Evolutionary conservation across 208 protist species (phyloP).

Genomic region (Novymonas esmeraldas): DNA sequence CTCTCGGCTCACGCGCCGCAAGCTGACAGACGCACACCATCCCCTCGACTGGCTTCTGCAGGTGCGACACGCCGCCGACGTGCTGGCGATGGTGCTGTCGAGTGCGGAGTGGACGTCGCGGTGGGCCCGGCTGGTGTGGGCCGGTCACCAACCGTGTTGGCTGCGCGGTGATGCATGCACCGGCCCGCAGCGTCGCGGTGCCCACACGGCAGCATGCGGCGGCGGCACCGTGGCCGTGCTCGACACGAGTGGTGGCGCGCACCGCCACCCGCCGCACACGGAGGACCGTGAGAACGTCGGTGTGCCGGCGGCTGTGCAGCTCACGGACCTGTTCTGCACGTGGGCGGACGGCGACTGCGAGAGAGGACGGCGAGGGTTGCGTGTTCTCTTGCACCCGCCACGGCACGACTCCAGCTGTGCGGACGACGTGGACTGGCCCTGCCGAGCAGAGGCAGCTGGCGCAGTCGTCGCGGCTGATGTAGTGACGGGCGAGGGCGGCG

Average conservation of each 20-base stretch:
- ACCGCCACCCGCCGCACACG: too few relatives aligned
- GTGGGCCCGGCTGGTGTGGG: constrained; percentile 26
- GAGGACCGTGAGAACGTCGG: too few relatives aligned
- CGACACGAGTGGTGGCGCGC: too few relatives aligned
- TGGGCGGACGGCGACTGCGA: background rate
- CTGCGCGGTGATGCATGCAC: background rate
- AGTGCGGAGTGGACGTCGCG: constrained; percentile 1
- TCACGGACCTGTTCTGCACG: constrained; percentile 10
- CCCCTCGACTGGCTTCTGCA: constrained; percentile 29
- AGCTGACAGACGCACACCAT: constrained; percentile 1
- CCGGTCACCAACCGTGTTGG: constrained; percentile 25
- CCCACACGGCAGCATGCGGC: too few relatives aligned
- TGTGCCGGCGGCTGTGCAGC: too few relatives aligned
- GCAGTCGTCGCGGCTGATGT: background rate
- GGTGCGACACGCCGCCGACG: constrained; percentile 2
- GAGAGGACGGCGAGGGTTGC: background rate
- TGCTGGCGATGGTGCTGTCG: constrained; percentile 25
- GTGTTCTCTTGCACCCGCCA: background rate
- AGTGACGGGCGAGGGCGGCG: constrained; percentile 2
- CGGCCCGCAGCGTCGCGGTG: too few relatives aligned
- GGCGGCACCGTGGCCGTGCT: too few relatives aligned
- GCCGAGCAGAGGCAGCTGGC: constrained; percentile 4
- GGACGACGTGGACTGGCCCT: constrained; percentile 1
- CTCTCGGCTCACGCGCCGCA: background rate
- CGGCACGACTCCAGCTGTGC: background rate